These are phyloP conservation scores for Penicillium atrosanguineum DNA, from an alignment of 495 filamentous ascomycete species.

Conservation along the genomic window DNA sequence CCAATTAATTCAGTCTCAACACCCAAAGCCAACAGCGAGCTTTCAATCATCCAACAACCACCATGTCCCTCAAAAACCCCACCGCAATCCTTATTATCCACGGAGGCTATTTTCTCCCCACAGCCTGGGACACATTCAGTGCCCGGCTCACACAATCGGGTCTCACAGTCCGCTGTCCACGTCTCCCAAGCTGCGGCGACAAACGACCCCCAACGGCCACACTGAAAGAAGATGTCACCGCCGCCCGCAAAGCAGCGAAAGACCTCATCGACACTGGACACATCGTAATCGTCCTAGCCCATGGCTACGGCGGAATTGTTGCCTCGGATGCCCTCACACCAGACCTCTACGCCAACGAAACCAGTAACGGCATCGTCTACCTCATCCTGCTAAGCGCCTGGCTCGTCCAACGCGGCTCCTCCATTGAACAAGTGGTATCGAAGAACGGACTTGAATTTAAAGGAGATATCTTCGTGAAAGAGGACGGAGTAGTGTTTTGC, in stretches of 20 bases:
- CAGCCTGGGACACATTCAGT: slow-evolving; percentile 5
- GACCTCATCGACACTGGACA: slow-evolving; percentile 8
- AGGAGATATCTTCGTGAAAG: slow-evolving; percentile 3
- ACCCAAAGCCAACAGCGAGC: too few species aligned
- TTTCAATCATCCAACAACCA: background rate
- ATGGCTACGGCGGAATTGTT: slow-evolving; percentile 16
- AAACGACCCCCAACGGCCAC: slow-evolving; percentile 6
- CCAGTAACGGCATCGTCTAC: slow-evolving; percentile 2
- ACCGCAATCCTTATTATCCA: slow-evolving; percentile 14
- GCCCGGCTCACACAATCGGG: slow-evolving; percentile 2
- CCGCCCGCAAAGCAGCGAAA: slow-evolving; percentile 5
- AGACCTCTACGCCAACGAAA: slow-evolving; percentile 6
- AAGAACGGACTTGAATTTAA: slow-evolving; percentile 5
- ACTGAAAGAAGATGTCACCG: slow-evolving; percentile 5
- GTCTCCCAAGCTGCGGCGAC: slow-evolving; percentile 11
- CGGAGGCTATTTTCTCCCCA: slow-evolving; percentile 11
- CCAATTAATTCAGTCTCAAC: too few species aligned
- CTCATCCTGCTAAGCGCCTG: slow-evolving; percentile 6
- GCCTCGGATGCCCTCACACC: slow-evolving; percentile 9
- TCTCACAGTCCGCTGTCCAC: slow-evolving; percentile 6
- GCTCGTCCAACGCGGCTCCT: slow-evolving; percentile 1
- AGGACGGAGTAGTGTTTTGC: slow-evolving; percentile 3
- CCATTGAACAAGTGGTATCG: background rate
- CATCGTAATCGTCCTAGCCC: slow-evolving; percentile 12
- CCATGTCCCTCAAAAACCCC: slow-evolving; percentile 3